Base-by-base conservation (phyloP, 2,329 filamentous ascomycete genomes). In the Aspergillus pseudoglaucus region DNA sequence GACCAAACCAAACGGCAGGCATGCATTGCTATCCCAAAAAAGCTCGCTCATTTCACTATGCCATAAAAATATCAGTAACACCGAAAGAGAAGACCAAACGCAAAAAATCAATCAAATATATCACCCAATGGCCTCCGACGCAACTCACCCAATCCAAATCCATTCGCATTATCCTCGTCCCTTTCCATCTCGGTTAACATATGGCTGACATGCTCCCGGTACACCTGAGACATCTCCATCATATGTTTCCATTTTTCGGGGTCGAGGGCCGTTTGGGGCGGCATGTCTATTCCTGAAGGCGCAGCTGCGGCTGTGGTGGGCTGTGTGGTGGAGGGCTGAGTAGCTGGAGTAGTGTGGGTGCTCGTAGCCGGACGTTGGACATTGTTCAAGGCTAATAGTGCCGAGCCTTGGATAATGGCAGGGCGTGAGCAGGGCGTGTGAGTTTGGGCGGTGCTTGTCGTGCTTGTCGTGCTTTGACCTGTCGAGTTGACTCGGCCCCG, bases 101-200 rank as follows among this genome's bases (percentile, higher is more conserved):
- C 35, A 3, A 17, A 30, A 30, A 30, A 15, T 25, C 14, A 27
- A 25, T 42, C 22, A 15, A 20, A 9, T 14, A 17, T 12, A 17
- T n/a, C 42, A 10, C 42, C 42, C 25, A 44, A 32, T 14, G 42
- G 38, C 53, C 45, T 6, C 45, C 50, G 14, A 49, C 46, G 25
- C 47, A 33, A 27, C 46, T 47, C 25, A 12, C 30, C 25, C 17
- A 32, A 14, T 25, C 38, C 38, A 47, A 47, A 42, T 9, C 23
- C 38, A 30, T 32, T 39, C 35, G 9, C 35, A 12, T n/a, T 15
- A 22, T 47, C 45, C 8, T 37, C 17, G 18, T 47, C 46, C 3
- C 20, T 23, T 10, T 40, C 46, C 8, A 47, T 18, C 10, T 38
- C 27, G 7, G 32, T 41, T 12, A 47, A 3, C 39, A 47, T 37